phyloP scores from a whole-genome alignment of 2,329 filamentous ascomycete species.

The Talaromyces sp. region DNA sequence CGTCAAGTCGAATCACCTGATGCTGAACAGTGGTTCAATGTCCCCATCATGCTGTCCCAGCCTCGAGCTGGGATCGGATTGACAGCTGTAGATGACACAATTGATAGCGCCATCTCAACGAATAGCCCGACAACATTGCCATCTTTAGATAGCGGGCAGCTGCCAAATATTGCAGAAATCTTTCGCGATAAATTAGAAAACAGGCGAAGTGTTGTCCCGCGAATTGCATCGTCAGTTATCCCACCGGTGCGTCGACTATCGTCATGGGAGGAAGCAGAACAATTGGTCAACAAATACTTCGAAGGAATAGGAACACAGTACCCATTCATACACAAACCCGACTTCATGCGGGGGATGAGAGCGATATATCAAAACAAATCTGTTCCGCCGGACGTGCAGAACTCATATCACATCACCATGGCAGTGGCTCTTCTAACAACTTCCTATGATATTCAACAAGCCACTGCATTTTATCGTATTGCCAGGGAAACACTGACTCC shows the following conservation, averaged over 20 bases:
- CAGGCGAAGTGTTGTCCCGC: conserved; percentile 34
- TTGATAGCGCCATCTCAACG: conserved; percentile 9
- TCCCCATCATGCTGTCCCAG: conserved; percentile 36
- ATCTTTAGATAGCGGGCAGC: conserved; percentile 28
- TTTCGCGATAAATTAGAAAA: conserved; percentile 41
- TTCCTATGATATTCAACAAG: conserved; percentile 30
- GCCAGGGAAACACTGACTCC: conserved; percentile 34
- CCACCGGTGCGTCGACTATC: conserved; percentile 34
- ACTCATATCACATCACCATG: conserved; percentile 38
- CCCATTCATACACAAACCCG: conserved; percentile 35
- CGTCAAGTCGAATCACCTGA: conserved; percentile 18
- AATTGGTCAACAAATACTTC: conserved; percentile 34
- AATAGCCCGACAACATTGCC: conserved; percentile 18
- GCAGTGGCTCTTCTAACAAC: conserved; percentile 36
- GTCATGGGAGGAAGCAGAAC: conserved; percentile 36
- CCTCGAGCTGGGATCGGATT: conserved; percentile 24
- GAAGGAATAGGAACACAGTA: conserved; percentile 41
- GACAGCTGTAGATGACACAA: conserved; percentile 22
- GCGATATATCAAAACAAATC: conserved; percentile 35
- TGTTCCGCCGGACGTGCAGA: conserved; percentile 33
- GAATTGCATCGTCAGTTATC: conserved; percentile 26
- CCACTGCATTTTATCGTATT: conserved; percentile 35
- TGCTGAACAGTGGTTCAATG: conserved; percentile 39
- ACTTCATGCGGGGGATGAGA: conserved; percentile 34
- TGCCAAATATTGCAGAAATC: conserved; percentile 40